Base-by-base conservation (phyloP, 2,329 filamentous ascomycete genomes). In the Escovopsis sp. region DNA sequence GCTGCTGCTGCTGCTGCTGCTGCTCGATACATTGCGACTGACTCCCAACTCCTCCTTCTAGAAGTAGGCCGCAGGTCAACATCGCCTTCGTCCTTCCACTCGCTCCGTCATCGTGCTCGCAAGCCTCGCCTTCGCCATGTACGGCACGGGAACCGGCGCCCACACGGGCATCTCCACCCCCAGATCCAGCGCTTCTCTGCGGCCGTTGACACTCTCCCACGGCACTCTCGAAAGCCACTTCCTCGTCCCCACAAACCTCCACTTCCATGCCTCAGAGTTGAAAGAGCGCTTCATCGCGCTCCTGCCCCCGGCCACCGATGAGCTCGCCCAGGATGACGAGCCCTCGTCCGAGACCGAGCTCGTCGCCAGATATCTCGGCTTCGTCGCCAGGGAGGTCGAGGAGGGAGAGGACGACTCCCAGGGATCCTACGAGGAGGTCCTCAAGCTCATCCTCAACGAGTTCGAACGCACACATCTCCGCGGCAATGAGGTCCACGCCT, bases 151-250 rank as follows among this genome's bases (percentile, higher is more conserved):
- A 50, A 83, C 78, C 40, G 83, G 80, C 63, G 77, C 83, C 42
- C 87, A 94, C 63, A 98, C 90, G 66, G 90, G 90, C 63, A 86
- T 94, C 55, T 92, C 87, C 47, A 98, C 90, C 49, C 90, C 90
- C 50, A 80, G 90, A 63, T 94, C 88, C 38, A 90, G 83, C 49
- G 79, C 86, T 46, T 94, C 88, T 45, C 76, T 94, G 46, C 83
- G 90, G 47, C 88, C 90, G 43, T 76, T 98, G 54, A 85, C 82
- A 51, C 72, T 98, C 53, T 72, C 77, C 46, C 90, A 98, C 62
- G 90, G 92, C 57, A 85, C 84, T 37, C 86, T 98, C 63, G 90
- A 98, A 60, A 85, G 92, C 53, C 88, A 85, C 36, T 90, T 98
- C 58, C 78, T 94, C 53, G 82, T 98, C 55, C 88, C 90, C 39